These are phyloP conservation scores for Xanthoceras sorbifolium DNA, from an alignment of 345 rosid species.

Conservation along the genomic window DNA sequence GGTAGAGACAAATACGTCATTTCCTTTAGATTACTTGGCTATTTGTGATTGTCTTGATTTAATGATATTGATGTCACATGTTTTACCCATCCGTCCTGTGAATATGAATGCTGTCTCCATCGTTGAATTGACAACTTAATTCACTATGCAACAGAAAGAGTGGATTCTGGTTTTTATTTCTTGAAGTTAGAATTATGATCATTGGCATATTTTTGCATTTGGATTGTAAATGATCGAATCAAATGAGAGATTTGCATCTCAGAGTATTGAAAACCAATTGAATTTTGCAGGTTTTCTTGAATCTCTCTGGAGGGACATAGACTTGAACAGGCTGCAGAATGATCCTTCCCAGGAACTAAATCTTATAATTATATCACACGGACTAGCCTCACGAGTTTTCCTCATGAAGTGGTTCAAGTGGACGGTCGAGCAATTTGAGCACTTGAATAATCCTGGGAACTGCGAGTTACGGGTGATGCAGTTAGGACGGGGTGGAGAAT, in stretches of 20 bases:
- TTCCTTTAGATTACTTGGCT: slow-evolving; percentile 4
- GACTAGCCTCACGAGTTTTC: slow-evolving; percentile 80
- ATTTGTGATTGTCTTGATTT: background rate
- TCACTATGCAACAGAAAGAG: background rate
- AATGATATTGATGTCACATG: background rate
- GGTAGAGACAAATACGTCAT: background rate
- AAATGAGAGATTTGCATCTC: background rate
- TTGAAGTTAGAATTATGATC: background rate
- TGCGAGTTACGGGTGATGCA: slow-evolving; percentile 83
- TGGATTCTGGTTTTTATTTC: background rate
- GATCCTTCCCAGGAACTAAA: slow-evolving; percentile 69
- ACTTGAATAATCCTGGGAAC: slow-evolving; percentile 67
- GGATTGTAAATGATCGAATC: background rate
- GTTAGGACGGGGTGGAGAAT: slow-evolving; percentile 76
- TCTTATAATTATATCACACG: slow-evolving; percentile 82
- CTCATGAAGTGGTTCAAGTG: slow-evolving; percentile 99
- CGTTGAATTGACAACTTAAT: background rate
- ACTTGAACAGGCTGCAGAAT: slow-evolving; percentile 67
- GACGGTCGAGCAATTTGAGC: slow-evolving; percentile 89
- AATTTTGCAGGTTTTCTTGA: slow-evolving; percentile 75
- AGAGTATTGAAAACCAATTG: slow-evolving; percentile 1
- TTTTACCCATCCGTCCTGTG: background rate
- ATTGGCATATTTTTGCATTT: background rate
- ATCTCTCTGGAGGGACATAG: slow-evolving; percentile 97
- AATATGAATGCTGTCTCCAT: background rate